These are phyloP conservation scores for Ceriops tagal DNA, from an alignment of 345 rosid species.

Conservation along the genomic window DNA sequence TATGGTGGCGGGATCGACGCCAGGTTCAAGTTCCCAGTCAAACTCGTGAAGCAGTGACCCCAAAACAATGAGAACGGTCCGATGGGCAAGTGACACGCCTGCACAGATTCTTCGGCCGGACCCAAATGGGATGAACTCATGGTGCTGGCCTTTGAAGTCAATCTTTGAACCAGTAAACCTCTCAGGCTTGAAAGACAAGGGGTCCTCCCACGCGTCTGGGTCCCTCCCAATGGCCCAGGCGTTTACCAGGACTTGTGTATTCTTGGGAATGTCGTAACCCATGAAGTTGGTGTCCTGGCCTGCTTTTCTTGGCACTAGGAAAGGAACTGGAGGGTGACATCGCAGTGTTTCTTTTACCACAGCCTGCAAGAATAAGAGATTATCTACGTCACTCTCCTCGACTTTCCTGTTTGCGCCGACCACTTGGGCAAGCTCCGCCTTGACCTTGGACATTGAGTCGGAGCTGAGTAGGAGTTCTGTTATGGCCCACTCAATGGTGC, in stretches of 20 bases:
- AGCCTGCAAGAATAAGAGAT: conserved; percentile 52
- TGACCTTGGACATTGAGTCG: conserved; percentile 37
- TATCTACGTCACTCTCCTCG: conserved; percentile 48
- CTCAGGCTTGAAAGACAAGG: conserved; percentile 35
- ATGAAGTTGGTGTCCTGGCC: conserved; percentile 38
- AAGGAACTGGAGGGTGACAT: conserved; percentile 56
- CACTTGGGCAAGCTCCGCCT: conserved; percentile 43
- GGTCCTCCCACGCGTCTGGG: conserved; percentile 44
- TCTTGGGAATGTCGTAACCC: conserved; percentile 48
- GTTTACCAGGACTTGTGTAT: conserved; percentile 49
- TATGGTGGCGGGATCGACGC: conserved; percentile 2
- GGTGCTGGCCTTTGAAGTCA: conserved; percentile 43
- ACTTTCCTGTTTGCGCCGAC: conserved; percentile 40
- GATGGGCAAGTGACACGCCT: conserved; percentile 37
- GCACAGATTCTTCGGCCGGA: conserved; percentile 49
- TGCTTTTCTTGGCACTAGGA: conserved; percentile 52
- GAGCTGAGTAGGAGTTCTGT: conserved; percentile 55
- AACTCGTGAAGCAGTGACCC: conserved; percentile 45
- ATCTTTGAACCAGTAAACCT: conserved; percentile 37
- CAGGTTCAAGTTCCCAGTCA: conserved; percentile 28
- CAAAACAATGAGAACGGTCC: conserved; percentile 25
- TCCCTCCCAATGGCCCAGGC: conserved; percentile 69
- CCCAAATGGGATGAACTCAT: conserved; percentile 45
- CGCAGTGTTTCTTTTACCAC: conserved; percentile 50
- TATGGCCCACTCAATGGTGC: conserved; percentile 67